A percentile compares a stretch with the other conserved stretches of the same genome.
Evolutionary conservation across 148 eudicot genomes (phyloP).

Genomic region (Spergularia bocconei): DNA sequence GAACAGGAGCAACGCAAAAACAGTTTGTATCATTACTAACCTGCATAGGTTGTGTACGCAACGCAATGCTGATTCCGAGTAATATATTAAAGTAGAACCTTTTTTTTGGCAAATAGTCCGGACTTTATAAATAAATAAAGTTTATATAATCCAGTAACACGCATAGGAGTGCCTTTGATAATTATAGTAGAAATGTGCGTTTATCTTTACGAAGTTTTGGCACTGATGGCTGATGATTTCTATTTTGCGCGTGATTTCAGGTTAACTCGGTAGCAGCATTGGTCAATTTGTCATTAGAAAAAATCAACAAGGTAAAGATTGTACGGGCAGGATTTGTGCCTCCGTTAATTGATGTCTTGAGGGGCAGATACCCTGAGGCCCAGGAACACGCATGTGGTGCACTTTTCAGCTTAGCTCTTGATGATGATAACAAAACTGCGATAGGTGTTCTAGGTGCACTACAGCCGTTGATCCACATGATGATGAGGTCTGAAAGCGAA

Average conservation of each 20-base stretch:
- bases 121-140: not conserved
- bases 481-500: conserved; percentile 54
- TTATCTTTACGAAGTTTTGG: not conserved
- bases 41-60: not conserved
- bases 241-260: conserved; percentile 8
- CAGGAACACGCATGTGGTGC: conserved; percentile 90
- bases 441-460: conserved; percentile 81
- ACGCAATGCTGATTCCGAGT: conserved; percentile 2
- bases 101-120: not conserved
- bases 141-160: not conserved
- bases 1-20: not conserved
- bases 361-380: conserved; percentile 62
- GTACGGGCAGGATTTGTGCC: conserved; percentile 80
- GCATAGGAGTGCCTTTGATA: conserved; percentile 5
- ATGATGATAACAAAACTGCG: conserved; percentile 78
- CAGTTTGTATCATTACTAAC: not conserved
- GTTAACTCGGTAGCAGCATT: conserved; percentile 68
- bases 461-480: conserved; percentile 65
- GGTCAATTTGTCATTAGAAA: conserved; percentile 77
- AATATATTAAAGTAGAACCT: not conserved
- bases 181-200: conserved; percentile 6
- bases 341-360: conserved; percentile 61
- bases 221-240: conserved; percentile 3
- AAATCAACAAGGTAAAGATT: conserved; percentile 77
- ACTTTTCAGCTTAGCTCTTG: conserved; percentile 78